Evolutionary conservation across 257 asterid species (phyloP).

Genomic region (Solanum dulcamara): DNA sequence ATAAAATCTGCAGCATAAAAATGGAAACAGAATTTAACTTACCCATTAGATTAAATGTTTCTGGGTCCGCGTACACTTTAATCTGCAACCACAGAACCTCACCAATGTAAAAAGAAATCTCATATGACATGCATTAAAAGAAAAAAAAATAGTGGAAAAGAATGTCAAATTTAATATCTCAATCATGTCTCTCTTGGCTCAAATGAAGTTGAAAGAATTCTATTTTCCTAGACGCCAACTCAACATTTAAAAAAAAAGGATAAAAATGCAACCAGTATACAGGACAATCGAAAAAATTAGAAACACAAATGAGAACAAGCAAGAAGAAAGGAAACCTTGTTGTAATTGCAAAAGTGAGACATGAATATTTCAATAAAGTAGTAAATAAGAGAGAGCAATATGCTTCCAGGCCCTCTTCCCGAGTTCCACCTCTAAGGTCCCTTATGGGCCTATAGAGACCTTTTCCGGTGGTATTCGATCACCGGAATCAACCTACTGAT

Average conservation of each 20-base stretch:
- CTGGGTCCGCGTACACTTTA: conserved; percentile 54
- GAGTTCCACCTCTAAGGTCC: no score
- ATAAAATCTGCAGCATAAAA: background rate
- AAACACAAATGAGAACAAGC: background rate
- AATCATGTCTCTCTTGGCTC: background rate
- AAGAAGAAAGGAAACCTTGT: background rate
- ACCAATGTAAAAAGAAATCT: background rate
- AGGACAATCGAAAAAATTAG: background rate
- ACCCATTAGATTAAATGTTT: conserved; percentile 67
- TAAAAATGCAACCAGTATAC: background rate
- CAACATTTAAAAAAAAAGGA: background rate
- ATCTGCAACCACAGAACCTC: conserved; percentile 43
- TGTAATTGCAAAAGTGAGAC: background rate
- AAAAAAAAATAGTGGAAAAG: background rate
- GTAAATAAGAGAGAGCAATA: no score
- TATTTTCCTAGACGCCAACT: background rate
- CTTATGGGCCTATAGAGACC: no score
- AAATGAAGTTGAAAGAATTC: background rate
- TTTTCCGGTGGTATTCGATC: no score
- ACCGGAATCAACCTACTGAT: no score
- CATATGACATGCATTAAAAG: background rate
- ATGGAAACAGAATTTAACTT: conserved; percentile 5
- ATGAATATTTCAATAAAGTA: background rate
- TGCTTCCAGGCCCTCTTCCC: no score
- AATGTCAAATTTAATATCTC: background rate